Base-by-base conservation (phyloP, 2,329 filamentous ascomycete genomes). In the Chalaropsis ovoidea region DNA sequence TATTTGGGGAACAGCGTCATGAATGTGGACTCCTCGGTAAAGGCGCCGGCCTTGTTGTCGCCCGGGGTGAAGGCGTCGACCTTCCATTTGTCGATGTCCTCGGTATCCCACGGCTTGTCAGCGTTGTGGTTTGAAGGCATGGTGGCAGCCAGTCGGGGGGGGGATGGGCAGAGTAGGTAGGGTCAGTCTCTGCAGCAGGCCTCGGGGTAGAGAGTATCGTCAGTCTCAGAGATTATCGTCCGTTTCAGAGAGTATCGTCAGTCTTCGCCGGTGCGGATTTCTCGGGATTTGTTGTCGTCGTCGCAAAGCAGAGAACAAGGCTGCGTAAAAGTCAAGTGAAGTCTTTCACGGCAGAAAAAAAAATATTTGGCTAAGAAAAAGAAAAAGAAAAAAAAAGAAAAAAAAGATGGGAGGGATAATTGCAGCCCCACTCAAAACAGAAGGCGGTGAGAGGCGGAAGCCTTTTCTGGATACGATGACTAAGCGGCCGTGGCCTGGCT, bases 81-180 rank as follows among this genome's bases (percentile, higher is more conserved):
- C 85, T 91, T 93, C 91, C 91, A 97, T 76, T 96, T 95, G 78
- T 97, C 93, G 69, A 97, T 90, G 72, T 96, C 94, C 69, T 95
- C 92, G 66, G 92, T 95, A 72, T 96, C 92, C 92, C 92, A 95
- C 65, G 90, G 89, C 76, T 96, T 96, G 2, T 95, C 90, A 70
- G 84, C 87, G 69, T 96, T 88, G 77, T 96, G 85, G 70, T 88
- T 95, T 39, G 90, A 94, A 69, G 91, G 90, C 91, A 96, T 91
- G 45, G 65, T 61, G 7, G 41, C 24, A 8, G 27, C 5, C 7
- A 45, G n/a, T n/a, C n/a, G n/a, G n/a, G n/a, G n/a, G n/a, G n/a
- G n/a, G n/a, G n/a, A n/a, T n/a, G n/a, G n/a, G n/a, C n/a, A n/a
- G n/a, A n/a, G n/a, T n/a, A n/a, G n/a, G n/a, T n/a, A n/a, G n/a